These are phyloP conservation scores for Colletotrichum chlorophyti DNA, from an alignment of 2,329 filamentous ascomycete genomes.

Conservation along the genomic window DNA sequence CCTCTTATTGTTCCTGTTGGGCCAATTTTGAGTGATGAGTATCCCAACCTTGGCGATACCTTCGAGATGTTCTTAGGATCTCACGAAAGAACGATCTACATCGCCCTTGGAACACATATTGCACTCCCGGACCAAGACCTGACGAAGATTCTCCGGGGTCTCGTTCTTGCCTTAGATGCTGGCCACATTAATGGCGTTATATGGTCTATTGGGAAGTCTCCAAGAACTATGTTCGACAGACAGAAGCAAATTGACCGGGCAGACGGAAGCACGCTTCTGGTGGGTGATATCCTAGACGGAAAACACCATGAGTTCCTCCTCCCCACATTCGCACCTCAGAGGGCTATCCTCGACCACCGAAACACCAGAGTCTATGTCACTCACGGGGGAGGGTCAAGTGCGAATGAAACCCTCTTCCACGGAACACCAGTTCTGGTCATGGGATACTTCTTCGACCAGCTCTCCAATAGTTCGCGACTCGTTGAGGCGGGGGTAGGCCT, in stretches of 20 bases:
- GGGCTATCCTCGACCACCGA: conserved; percentile 44
- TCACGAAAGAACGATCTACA: conserved; percentile 43
- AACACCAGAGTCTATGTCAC: conserved; percentile 45
- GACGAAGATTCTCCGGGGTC: conserved; percentile 37
- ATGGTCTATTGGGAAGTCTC: neutral
- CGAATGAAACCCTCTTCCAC: conserved; percentile 49
- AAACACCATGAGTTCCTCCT: conserved; percentile 39
- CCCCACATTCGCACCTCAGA: conserved; percentile 46
- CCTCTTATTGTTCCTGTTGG: conserved; percentile 46
- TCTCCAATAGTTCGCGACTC: conserved; percentile 44
- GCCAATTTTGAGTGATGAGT: conserved; percentile 45
- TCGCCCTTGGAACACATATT: conserved; percentile 51
- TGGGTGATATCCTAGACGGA: conserved; percentile 37
- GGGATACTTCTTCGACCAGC: conserved; percentile 50
- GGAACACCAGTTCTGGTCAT: conserved; percentile 44
- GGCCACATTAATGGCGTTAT: conserved; percentile 7
- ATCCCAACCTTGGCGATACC: conserved; percentile 36
- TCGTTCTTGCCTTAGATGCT: conserved; percentile 34
- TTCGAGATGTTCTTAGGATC: conserved; percentile 38
- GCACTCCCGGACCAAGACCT: conserved; percentile 38
- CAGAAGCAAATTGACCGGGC: neutral
- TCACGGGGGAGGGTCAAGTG: conserved; percentile 48
- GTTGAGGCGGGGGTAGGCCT: conserved; percentile 41
- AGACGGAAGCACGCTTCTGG: neutral
- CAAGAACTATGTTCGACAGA: neutral